phyloP scores from a whole-genome alignment of 2,329 filamentous ascomycete genomes.

The Simplicillium aogashimaense region DNA sequence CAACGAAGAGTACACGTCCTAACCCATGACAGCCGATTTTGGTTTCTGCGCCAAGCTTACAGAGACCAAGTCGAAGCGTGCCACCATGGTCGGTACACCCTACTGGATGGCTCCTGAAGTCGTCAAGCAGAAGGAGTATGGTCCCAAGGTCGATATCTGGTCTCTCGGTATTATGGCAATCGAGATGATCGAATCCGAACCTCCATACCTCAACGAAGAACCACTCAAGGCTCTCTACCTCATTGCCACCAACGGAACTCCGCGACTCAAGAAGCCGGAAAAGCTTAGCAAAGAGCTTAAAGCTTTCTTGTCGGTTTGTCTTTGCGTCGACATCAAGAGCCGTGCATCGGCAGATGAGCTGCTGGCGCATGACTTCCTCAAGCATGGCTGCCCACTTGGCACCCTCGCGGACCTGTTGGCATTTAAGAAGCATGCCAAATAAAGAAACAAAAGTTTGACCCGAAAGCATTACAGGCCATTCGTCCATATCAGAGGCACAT shows the following conservation, averaged over 20 bases:
- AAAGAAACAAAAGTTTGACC: conserved; percentile 13
- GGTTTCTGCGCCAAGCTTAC: conserved; percentile 98
- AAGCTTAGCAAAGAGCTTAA: conserved; percentile 97
- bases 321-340: conserved; percentile 94
- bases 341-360: conserved; percentile 87
- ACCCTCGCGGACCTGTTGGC: conserved; percentile 81
- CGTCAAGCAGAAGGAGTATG: conserved; percentile 98
- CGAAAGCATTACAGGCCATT: background rate
- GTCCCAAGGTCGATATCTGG: conserved; percentile 98
- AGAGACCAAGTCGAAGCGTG: conserved; percentile 91
- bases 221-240: conserved; percentile 94
- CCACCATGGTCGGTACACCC: conserved; percentile 97
- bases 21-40: conserved; percentile 69
- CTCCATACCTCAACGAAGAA: conserved; percentile 95
- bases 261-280: conserved; percentile 94
- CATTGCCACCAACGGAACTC: conserved; percentile 96
- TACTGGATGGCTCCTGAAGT: conserved; percentile 99
- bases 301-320: conserved; percentile 88
- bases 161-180: conserved; percentile 99
- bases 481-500: background rate
- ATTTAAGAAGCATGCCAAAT: conserved; percentile 70
- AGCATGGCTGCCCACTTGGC: conserved; percentile 74
- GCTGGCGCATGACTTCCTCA: conserved; percentile 85
- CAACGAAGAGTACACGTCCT: conserved; percentile 14
- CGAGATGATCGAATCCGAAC: conserved; percentile 98